Evolutionary conservation across 805 yeast genomes (phyloP), one percentile per base, ranked within the genome.

Genomic region (Kluyveromyces nonfermentans): DNA sequence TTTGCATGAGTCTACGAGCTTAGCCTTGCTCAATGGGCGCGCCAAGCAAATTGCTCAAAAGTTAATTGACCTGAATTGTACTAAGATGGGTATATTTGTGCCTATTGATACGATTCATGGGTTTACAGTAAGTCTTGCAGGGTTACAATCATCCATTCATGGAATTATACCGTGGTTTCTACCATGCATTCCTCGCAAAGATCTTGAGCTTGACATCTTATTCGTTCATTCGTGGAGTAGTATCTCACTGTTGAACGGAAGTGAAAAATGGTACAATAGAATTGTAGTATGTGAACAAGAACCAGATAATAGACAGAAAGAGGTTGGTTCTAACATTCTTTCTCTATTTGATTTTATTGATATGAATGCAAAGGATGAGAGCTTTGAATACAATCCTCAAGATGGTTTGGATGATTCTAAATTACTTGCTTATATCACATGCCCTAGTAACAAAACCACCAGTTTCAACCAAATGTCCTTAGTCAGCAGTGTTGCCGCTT

Each of bases 401-500:
- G 62, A 67, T 53, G 50, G 55, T 39, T 50, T 69, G 3, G 61
- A 65, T 35, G 69, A 70, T 20, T 54, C 59, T 28, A 70, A 71
- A 9, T 36, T 61, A 5, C 56, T 68, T n/a, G 52, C 56, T 12
- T 47, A 62, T 19, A 51, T 49, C 10, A 48, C 57, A 5, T 53
- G 60, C 1, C 47, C 52, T 9, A 44, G 41, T 31, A 48, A 55
- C 14, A 50, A 51, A 9, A 53, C 64, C 1, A 59, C 64, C 1
- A 51, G 63, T 10, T 77, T 72, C 51, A 70, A 77, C 4, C 81
- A 77, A 44, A 63, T 71, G 45, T 74, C 75, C 48, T 56, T 78
- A 34, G 72, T 77, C 4, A 72, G 80, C 48, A 68, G 78, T 6
- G 61, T 73, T 30, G 77, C 84, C 2, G 68, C 82, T 1, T 64